A percentile compares a stretch with the other conserved stretches of the same genome.
phyloP scores from a whole-genome alignment of 1,284 basidiomycete species.

The Irpex sp. region DNA sequence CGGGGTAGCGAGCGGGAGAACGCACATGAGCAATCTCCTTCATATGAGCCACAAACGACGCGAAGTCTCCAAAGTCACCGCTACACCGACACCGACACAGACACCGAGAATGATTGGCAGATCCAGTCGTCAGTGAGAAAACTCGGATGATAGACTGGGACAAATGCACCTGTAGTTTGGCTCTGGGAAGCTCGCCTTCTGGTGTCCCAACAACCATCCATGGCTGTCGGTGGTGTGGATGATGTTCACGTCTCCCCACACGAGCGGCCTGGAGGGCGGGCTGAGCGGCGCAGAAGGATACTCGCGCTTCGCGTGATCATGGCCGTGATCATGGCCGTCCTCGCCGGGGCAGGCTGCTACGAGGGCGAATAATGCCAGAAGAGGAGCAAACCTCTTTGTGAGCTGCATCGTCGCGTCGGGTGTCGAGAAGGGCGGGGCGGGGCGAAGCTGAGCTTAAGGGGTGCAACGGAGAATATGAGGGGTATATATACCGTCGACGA shows the following conservation, averaged over 20 bases:
- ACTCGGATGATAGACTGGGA: too few relatives aligned
- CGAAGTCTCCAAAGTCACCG: constrained; percentile 78
- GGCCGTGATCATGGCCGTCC: constrained; percentile 30
- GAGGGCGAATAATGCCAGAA: constrained; percentile 8
- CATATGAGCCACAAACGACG: constrained; percentile 81
- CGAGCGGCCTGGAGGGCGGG: constrained; percentile 57
- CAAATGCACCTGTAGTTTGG: constrained; percentile 59
- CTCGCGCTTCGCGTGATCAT: constrained; percentile 40
- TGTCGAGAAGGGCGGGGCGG: background rate
- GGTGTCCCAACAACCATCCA: constrained; percentile 78
- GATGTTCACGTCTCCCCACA: constrained; percentile 78
- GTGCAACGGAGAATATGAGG: background rate
- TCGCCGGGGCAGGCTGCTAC: constrained; percentile 23
- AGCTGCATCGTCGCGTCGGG: constrained; percentile 2
- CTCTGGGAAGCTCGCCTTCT: constrained; percentile 64
- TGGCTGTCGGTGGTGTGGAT: constrained; percentile 83
- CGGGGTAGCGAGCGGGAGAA: background rate
- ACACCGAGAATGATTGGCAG: background rate
- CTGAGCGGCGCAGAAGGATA: constrained; percentile 43
- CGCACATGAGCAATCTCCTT: constrained; percentile 58
- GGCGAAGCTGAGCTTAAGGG: background rate
- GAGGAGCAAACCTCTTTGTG: constrained; percentile 4
- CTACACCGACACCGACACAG: constrained; percentile 23
- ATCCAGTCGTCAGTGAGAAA: background rate
- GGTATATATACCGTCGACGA: background rate